Base-by-base conservation (phyloP, 768 basidiomycete species). In the Podaxis sp. region DNA sequence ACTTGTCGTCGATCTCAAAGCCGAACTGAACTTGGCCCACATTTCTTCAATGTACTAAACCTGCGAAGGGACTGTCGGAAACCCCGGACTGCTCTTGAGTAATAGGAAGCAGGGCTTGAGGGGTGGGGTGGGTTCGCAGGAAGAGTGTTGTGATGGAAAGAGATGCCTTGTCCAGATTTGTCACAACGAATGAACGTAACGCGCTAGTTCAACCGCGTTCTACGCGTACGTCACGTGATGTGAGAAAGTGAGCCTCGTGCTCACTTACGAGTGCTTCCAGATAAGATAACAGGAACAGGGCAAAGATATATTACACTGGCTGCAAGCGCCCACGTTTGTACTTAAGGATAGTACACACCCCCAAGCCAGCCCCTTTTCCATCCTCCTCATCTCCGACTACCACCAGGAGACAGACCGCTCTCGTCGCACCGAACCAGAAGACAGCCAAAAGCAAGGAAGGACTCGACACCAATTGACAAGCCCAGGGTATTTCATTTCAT, bases 11-110 rank as follows among this genome's bases (percentile, higher is more conserved):
- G 75, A 70, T 68, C 82, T 87, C 63, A 88, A 76, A 55, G 78
- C 82, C 65, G 76, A 79, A 68, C 79, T 83, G 44, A 87, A 67
- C 70, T 82, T 88, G 4, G 86, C 80, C 85, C 86, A 88, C 85
- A 87, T 87, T 44, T 62, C 55, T 57, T 37, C 53, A 54, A 56
- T 18, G n/a, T 42, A 18, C 16, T 42, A 18, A 25, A 13, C 18
- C 37, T 25, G 38, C 9, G 55, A 48, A 28, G 25, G 38, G 36
- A 21, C 28, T 25, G 11, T 40, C 5, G 47, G 32, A 23, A 32
- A 27, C 37, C 42, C 36, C 58, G 32, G 25, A 37, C 55, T 55
- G 36, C 38, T 36, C 3, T 25, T 50, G 27, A 48, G 47, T 48
- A 48, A 48, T 48, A 36, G 25, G 13, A 53, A 54, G 21, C 16